Evolutionary conservation across 1,284 basidiomycete species (phyloP), one percentile per base, ranked within the genome.

Genomic region (Takashimella koratensis): DNA sequence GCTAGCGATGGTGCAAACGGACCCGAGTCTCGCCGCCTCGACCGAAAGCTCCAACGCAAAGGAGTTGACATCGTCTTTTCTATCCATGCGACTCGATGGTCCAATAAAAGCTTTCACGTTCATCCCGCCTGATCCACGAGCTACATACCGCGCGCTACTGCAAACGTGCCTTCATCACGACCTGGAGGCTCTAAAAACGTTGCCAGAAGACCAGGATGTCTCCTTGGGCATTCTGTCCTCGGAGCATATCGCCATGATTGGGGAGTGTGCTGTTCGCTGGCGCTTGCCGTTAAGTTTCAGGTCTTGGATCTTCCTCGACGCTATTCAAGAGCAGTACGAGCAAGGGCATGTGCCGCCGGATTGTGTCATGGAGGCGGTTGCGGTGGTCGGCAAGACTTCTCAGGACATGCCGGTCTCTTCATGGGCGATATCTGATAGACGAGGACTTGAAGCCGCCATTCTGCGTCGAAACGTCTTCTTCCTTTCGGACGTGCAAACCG

Each of bases 131-230:
- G 90, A 91, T 68, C 88, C 94, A 3, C 84, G 84, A 65, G 85
- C 84, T 57, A 88, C 84, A 67, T 98, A 96, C 79, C 85, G 84
- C 60, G 82, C 88, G 6, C 81, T 98, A 3, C 81, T 98, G 23
- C 87, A 90, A 65, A 79, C 84, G 49, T 95, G 93, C 68, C 82
- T 99, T 44, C 81, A 87, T 30, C 81, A 83, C 43, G 96, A 99
- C 73, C 79, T 98, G 47, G 90, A 94, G 67, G 83, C 86, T 36
- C 93, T 98, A 86, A 81, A 88, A 54, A 86, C 87, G 44, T 85
- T 97, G 30, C 87, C 92, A 27, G 95, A 97, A 63, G 90, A 93
- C 64, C 91, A 98, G 63, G 93, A 98, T 76, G 95, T 99, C 3
- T 91, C 92, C 1, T 78, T 98, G 26, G 90, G 90, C 10, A 98